phyloP scores from a whole-genome alignment of 441 rosid species.

The California macrophylla region DNA sequence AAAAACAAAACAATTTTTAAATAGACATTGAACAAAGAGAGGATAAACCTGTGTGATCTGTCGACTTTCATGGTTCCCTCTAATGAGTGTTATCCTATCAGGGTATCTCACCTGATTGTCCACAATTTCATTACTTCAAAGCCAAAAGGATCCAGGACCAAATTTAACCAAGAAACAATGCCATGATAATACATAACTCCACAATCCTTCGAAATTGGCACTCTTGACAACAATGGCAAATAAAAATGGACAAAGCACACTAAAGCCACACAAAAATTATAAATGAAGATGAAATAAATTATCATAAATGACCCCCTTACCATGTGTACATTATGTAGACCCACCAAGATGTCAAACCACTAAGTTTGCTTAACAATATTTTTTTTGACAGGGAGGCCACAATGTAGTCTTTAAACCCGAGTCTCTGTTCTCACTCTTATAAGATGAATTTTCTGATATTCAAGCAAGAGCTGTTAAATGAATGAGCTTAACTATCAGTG shows the following conservation, averaged over 20 bases:
- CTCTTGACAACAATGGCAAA: background rate
- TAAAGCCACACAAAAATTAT: background rate
- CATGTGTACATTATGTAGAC: background rate
- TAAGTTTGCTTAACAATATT: background rate
- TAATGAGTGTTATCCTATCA: slow-evolving; percentile 75
- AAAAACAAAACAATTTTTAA: background rate
- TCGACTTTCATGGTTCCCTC: slow-evolving; percentile 94
- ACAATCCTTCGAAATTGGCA: background rate
- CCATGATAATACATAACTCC: background rate
- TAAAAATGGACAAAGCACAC: background rate
- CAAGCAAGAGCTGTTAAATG: background rate
- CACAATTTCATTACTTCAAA: slow-evolving; percentile 16
- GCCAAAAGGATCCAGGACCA: background rate
- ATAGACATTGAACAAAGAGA: slow-evolving; percentile 15
- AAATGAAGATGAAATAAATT: background rate
- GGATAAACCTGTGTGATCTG: slow-evolving; percentile 77
- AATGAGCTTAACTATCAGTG: background rate
- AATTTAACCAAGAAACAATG: background rate
- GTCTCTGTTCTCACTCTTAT: background rate
- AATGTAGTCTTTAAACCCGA: background rate
- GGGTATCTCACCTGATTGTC: slow-evolving; percentile 75
- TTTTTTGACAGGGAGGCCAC: background rate
- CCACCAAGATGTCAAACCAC: background rate
- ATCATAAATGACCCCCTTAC: background rate
- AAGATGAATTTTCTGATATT: background rate